Base-by-base conservation (phyloP, 2,329 filamentous ascomycete genomes). In the Colletotrichum godetiae region DNA sequence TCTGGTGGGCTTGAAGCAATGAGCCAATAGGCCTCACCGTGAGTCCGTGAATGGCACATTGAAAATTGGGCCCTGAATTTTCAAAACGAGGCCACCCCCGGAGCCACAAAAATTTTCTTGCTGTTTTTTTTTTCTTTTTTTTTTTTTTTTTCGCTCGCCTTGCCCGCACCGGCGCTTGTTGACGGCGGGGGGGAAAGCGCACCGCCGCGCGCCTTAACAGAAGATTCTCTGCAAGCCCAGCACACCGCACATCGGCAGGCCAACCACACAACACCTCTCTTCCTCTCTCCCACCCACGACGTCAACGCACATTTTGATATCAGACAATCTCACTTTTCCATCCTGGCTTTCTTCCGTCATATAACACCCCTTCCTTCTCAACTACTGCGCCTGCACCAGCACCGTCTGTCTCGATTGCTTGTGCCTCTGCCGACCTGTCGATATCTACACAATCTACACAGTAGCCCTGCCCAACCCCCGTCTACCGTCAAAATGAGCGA, bases 401-500 rank as follows among this genome's bases (percentile, higher is more conserved):
- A n/a, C 46, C 67, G 29, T 29, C n/a, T 63, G 42, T 19, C 42
- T 31, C 42, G 53, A 52, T 33, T 67, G 61, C 62, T 53, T 42
- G 29, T 55, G 62, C 65, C 70, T 46, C 42, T 58, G 52, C 67
- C 53, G 72, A 74, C 68, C 52, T 61, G 57, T 74, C 72, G 68
- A 67, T 59, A 67, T 67, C 62, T 72, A 52, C 52, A 56, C 53
- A 56, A 56, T 31, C 53, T 29, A 56, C 24, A 29, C 65, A 53
- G 61, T 53, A 74, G 31, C 61, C 67, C 62, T 63, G 57, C 68
- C 29, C 59, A 66, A 29, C 63, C 68, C 61, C 67, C 61, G 61
- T 69, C 65, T 62, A 68, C 53, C 74, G 58, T 61, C 74, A 84
- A 81, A 77, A 89, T 89, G 88, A 84, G 84, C 77, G 88, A 90